Evolutionary conservation across 2,329 filamentous ascomycete species (phyloP), one percentile per base, ranked within the genome.

Genomic region (Mollisia scopiformis): DNA sequence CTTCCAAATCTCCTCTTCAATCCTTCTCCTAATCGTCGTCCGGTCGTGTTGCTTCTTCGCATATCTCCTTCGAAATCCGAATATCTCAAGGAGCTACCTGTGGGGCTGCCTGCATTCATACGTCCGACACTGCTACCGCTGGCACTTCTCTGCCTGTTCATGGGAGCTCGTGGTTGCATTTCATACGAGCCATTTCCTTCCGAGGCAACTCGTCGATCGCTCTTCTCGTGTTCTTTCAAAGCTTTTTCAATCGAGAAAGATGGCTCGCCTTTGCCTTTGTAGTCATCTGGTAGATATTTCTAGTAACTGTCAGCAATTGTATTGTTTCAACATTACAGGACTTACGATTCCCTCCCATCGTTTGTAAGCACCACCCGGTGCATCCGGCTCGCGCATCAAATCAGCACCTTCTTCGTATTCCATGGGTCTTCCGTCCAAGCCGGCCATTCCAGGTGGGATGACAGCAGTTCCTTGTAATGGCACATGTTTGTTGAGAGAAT

Each of bases 391-490:
- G 53, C 88, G 82, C 89, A 93, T 93, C 73, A 97, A 80, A 71
- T 97, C 92, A 2, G 88, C 83, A n/a, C 93, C 93, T 71, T 97
- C 93, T 69, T 92, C 81, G 70, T 97, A 97, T 28, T 88, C 67
- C 80, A 96, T 91, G 11, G 83, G 78, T 56, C 86, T 82, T 2
- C 93, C 93, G 58, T 85, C 81, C 19, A 83, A 76, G 72, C 96
- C 93, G 1, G 77, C 76, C 68, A 83, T 77, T 23, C 93, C 93
- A 0, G 90, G 87, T 1, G 93, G 91, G n/a, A 95, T 84, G 19
- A 79, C 79, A 1, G 93, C 90, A 0, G 88, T 89, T 2, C 93
- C 93, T 71, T 96, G 91, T 0, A 97, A 79, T 0, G 94, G 94
- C 14, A 90, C 85, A 71, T 95, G 91, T 65, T 81, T 86, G 31